Evolutionary conservation across 495 filamentous ascomycete genomes (phyloP).

Genomic region (Penicillium coprophilum): DNA sequence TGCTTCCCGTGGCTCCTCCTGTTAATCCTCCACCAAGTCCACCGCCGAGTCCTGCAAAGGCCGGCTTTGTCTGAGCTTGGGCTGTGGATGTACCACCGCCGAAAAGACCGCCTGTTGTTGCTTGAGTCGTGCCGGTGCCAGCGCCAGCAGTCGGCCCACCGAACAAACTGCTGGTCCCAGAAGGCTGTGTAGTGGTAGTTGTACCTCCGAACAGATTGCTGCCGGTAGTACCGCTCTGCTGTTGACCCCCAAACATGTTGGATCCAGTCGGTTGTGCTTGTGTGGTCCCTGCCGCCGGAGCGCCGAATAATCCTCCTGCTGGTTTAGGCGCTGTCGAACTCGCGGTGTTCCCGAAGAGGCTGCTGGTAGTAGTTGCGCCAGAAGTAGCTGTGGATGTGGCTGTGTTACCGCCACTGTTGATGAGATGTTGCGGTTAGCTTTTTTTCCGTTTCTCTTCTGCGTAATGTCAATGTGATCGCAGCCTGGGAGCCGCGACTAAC

Average conservation of each 20-base stretch:
- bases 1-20: not conserved
- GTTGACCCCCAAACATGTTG: constrained; percentile 43
- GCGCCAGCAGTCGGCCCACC: constrained; percentile 39
- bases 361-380: constrained; percentile 29
- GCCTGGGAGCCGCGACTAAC: not conserved
- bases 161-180: constrained; percentile 44
- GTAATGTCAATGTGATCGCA: not conserved
- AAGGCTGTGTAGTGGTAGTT: constrained; percentile 45
- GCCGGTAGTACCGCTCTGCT: constrained; percentile 27
- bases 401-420: constrained; percentile 29
- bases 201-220: constrained; percentile 55
- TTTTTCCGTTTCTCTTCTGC: not conserved
- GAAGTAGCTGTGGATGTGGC: constrained; percentile 32
- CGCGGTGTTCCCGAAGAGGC: constrained; percentile 40
- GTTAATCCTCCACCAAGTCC: constrained; percentile 3
- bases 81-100: constrained; percentile 38
- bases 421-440: constrained; percentile 8
- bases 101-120: constrained; percentile 42
- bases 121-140: constrained; percentile 32
- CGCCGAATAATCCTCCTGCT: constrained; percentile 51
- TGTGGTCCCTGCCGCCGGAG: constrained; percentile 27
- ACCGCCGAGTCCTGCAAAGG: constrained; percentile 48
- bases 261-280: constrained; percentile 38
- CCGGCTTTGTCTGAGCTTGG: constrained; percentile 40
- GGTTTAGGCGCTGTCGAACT: constrained; percentile 37